A percentile compares a stretch with the other conserved stretches of the same genome.
These are phyloP conservation scores for Vaccinium macrocarpon DNA, from an alignment of 148 eudicot species.

Conservation along the genomic window DNA sequence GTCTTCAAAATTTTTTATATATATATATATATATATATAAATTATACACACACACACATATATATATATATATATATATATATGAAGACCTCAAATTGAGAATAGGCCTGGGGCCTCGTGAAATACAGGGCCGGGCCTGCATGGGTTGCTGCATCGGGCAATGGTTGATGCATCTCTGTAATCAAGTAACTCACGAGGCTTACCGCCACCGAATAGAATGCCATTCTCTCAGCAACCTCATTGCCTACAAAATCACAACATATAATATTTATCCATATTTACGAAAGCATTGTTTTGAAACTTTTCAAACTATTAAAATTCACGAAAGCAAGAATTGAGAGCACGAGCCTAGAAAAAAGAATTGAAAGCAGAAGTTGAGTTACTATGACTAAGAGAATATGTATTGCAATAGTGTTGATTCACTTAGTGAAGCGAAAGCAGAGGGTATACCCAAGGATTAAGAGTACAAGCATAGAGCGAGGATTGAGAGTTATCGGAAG, in stretches of 20 bases:
- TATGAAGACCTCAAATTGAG: too few relatives aligned
- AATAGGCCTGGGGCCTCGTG: too few relatives aligned
- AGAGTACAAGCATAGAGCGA: neutral
- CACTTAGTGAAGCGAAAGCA: too few relatives aligned
- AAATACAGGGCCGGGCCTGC: too few relatives aligned
- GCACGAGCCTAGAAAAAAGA: neutral
- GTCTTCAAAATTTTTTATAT: too few relatives aligned
- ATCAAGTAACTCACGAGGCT: slow-evolving; percentile 46
- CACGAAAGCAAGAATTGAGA: neutral
- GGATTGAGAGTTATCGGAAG: neutral
- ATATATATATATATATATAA: too few relatives aligned
- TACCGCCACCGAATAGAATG: slow-evolving; percentile 49
- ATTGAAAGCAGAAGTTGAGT: neutral
- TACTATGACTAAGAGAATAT: too few relatives aligned
- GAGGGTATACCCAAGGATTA: too few relatives aligned
- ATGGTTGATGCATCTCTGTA: slow-evolving; percentile 40
- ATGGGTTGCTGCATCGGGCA: slow-evolving; percentile 48
- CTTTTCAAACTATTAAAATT: neutral
- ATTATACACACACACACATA: too few relatives aligned
- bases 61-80: too few relatives aligned
- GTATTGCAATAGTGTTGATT: too few relatives aligned
- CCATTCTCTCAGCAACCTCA: slow-evolving; percentile 60
- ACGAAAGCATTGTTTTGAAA: neutral
- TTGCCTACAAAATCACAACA: slow-evolving; percentile 28
- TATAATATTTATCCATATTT: neutral